A percentile compares a stretch with the other conserved stretches of the same genome.
Evolutionary conservation across 768 basidiomycete species (phyloP).

Genomic region (Serendipita vermifera): DNA sequence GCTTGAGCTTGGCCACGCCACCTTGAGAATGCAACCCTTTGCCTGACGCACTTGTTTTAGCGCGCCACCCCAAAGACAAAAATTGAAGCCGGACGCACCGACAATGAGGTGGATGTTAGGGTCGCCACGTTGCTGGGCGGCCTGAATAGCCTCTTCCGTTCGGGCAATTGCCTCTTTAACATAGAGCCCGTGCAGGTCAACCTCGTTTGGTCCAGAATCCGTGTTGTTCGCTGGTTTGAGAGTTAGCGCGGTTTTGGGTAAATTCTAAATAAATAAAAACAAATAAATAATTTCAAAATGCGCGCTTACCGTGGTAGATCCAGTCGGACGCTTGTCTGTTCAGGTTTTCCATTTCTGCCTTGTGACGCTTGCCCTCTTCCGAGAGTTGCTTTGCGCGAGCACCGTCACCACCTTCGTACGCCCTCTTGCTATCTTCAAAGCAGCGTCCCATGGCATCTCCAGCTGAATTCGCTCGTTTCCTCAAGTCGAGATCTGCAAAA

Average conservation of each 20-base stretch:
- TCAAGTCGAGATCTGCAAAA: slow-evolving; percentile 31
- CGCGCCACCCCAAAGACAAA: background rate
- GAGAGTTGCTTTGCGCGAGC: slow-evolving; percentile 72
- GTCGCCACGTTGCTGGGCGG: slow-evolving; percentile 51
- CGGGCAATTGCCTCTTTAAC: slow-evolving; percentile 80
- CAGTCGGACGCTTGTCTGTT: slow-evolving; percentile 76
- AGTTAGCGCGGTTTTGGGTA: too few relatives aligned
- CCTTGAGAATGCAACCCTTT: slow-evolving; percentile 77
- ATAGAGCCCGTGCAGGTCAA: slow-evolving; percentile 86
- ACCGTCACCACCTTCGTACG: slow-evolving; percentile 60
- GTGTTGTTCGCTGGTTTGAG: slow-evolving; percentile 59
- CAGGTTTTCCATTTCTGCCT: slow-evolving; percentile 59
- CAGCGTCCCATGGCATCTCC: slow-evolving; percentile 64
- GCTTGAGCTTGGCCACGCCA: slow-evolving; percentile 75
- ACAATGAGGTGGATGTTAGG: slow-evolving; percentile 68
- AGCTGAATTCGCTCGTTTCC: slow-evolving; percentile 63
- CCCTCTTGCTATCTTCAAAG: slow-evolving; percentile 61
- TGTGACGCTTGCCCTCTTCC: slow-evolving; percentile 65
- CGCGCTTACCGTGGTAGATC: slow-evolving; percentile 61
- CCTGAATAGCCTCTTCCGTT: slow-evolving; percentile 55
- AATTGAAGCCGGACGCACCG: slow-evolving; percentile 35
- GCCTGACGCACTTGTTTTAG: slow-evolving; percentile 29
- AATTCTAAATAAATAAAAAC: too few relatives aligned
- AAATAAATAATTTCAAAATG: too few relatives aligned
- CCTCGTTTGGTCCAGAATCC: slow-evolving; percentile 57